These are phyloP conservation scores for Aristolochia fimbriata DNA, from an alignment of 164 flowering plant species.

Conservation along the genomic window DNA sequence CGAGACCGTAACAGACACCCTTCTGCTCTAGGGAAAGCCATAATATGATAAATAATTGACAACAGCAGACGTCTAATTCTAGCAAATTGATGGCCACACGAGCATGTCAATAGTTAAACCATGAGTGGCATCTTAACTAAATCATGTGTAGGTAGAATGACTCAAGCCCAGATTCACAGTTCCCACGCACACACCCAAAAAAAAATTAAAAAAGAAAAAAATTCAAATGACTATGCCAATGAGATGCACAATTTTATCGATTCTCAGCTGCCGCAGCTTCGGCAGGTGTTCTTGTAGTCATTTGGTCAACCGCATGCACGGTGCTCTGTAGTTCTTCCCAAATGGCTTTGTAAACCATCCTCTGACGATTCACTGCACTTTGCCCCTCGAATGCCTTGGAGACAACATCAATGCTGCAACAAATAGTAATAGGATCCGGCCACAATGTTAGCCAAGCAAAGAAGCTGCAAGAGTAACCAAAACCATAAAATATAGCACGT, in stretches of 20 bases:
- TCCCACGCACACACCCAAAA: no score
- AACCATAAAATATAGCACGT: no score
- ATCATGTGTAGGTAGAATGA: neutral
- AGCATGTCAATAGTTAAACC: no score
- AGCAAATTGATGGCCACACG: no score
- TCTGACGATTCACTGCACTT: constrained; percentile 87
- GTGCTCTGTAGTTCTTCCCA: constrained; percentile 95
- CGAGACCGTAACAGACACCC: no score
- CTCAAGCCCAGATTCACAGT: neutral
- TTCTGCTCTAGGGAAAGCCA: no score
- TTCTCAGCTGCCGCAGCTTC: constrained; percentile 31
- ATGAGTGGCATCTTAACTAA: no score
- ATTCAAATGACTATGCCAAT: neutral
- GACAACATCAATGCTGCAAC: constrained; percentile 73
- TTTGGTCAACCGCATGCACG: constrained; percentile 95
- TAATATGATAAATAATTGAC: no score
- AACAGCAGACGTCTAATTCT: no score
- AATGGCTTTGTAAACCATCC: constrained; percentile 95
- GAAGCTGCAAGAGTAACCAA: neutral
- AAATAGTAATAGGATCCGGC: neutral
- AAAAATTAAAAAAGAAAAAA: neutral
- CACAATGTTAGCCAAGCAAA: neutral
- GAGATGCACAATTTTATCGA: neutral
- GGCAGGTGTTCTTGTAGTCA: constrained; percentile 75
- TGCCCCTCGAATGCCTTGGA: constrained; percentile 76